These are phyloP conservation scores for Colletotrichum euphorbiae DNA, from an alignment of 2,329 filamentous ascomycete species.

Conservation along the genomic window DNA sequence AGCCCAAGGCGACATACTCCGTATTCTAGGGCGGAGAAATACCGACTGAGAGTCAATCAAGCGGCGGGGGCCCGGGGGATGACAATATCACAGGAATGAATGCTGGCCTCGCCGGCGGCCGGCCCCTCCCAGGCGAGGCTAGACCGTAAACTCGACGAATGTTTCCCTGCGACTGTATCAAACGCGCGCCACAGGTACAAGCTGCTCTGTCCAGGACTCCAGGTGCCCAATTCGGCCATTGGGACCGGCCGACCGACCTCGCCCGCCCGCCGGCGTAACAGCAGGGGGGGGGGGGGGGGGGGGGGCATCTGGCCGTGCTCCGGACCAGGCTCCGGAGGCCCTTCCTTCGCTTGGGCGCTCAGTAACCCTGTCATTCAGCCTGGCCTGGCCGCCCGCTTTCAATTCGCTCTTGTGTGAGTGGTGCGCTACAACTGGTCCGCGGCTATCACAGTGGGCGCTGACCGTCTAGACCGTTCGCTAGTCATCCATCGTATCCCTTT, in stretches of 20 bases:
- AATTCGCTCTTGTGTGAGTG: not conserved
- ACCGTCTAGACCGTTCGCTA: not conserved
- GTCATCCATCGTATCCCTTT: not conserved
- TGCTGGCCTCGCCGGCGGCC: no score
- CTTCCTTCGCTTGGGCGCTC: not conserved
- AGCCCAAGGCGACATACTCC: not conserved
- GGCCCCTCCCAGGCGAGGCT: no score
- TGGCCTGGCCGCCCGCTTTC: no score
- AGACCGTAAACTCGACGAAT: not conserved
- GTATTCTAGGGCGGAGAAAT: conserved; percentile 13
- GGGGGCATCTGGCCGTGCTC: not conserved
- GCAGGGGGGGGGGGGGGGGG: no score
- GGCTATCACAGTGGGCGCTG: not conserved
- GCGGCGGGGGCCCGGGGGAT: not conserved
- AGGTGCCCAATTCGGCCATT: conserved; percentile 3
- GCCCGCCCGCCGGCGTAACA: not conserved
- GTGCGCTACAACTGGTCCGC: conserved; percentile 6
- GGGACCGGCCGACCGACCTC: conserved; percentile 2
- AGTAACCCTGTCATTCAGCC: not conserved
- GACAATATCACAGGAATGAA: not conserved
- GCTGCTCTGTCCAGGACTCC: not conserved
- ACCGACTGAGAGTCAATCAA: not conserved
- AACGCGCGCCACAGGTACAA: conserved; percentile 5
- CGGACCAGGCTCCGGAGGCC: not conserved
- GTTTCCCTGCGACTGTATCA: conserved; percentile 13